A percentile compares a stretch with the other conserved stretches of the same genome.
Conservation (phyloP, 495 filamentous ascomycete species). For the Aspergillus sclerotioniger region DNA sequence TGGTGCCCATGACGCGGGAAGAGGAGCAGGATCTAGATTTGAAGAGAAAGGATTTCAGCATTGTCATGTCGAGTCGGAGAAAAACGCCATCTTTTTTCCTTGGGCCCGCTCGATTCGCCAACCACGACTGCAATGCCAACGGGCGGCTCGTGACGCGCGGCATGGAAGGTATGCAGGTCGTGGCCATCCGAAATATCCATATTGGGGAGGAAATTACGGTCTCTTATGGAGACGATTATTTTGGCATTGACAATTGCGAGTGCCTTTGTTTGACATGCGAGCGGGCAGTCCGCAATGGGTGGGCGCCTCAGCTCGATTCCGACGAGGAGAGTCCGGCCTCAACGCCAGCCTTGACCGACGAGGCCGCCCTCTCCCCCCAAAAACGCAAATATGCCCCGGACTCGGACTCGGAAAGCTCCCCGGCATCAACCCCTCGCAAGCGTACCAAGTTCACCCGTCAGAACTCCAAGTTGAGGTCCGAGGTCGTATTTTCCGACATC, state of each 20-base stretch:
- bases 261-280: conserved; percentile 92
- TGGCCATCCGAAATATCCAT: conserved; percentile 74
- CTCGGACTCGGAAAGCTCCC: conserved; percentile 34
- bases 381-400: conserved; percentile 46
- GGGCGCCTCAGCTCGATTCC: conserved; percentile 54
- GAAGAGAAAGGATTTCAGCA: conserved; percentile 87
- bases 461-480: conserved; percentile 41
- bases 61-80: conserved; percentile 88
- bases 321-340: conserved; percentile 34
- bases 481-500: conserved; percentile 35
- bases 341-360: conserved; percentile 35
- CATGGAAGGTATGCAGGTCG: conserved; percentile 81
- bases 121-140: conserved; percentile 96
- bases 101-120: conserved; percentile 92
- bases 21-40: conserved; percentile 79
- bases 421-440: conserved; percentile 36
- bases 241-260: conserved; percentile 91
- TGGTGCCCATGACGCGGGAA: conserved; percentile 83
- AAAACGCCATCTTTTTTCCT: conserved; percentile 87
- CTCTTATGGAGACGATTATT: conserved; percentile 92
- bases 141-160: conserved; percentile 78
- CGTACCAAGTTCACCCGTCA: conserved; percentile 37
- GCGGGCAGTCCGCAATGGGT: conserved; percentile 71
- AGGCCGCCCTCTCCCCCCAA: conserved; percentile 23
- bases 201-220: conserved; percentile 94